phyloP scores from a whole-genome alignment of 768 basidiomycete species.

The Lactarius sanguifluus region DNA sequence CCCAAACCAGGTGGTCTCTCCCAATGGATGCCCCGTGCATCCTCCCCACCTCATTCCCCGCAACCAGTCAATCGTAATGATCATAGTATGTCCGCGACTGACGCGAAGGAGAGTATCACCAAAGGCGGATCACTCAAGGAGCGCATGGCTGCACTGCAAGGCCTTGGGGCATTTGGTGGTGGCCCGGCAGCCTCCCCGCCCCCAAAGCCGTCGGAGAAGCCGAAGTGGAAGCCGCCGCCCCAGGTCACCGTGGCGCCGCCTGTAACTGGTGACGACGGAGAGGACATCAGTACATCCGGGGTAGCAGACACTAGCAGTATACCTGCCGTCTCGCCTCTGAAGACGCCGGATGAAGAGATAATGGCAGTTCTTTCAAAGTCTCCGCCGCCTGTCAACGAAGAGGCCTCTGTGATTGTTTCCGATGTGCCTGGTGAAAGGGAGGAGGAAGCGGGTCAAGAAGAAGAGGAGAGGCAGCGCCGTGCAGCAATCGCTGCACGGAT shows the following conservation, averaged over 20 bases:
- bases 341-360: conserved; percentile 13
- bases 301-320: conserved; percentile 14
- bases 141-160: conserved; percentile 92
- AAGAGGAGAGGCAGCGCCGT: conserved; percentile 74
- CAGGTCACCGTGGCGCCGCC: conserved; percentile 44
- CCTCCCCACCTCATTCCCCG: conserved; percentile 47
- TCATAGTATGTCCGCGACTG: conserved; percentile 73
- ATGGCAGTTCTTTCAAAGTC: conserved; percentile 18
- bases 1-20: conserved; percentile 67
- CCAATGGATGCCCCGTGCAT: conserved; percentile 65
- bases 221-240: conserved; percentile 85
- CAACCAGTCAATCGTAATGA: conserved; percentile 29
- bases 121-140: conserved; percentile 83
- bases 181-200: conserved; percentile 50
- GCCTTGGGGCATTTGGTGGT: conserved; percentile 74
- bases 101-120: conserved; percentile 85
- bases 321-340: conserved; percentile 19
- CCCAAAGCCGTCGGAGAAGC: conserved; percentile 62
- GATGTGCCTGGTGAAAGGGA: conserved; percentile 34
- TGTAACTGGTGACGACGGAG: conserved; percentile 45
- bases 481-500: conserved; percentile 90
- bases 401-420: conserved; percentile 30
- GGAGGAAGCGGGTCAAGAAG: conserved; percentile 52
- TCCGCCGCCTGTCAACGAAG: conserved; percentile 25
- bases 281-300: conserved; percentile 13